Evolutionary conservation across 352 stramenopile genomes (phyloP), one percentile per base, ranked within the genome.

Genomic region (Phytophthora pisi): DNA sequence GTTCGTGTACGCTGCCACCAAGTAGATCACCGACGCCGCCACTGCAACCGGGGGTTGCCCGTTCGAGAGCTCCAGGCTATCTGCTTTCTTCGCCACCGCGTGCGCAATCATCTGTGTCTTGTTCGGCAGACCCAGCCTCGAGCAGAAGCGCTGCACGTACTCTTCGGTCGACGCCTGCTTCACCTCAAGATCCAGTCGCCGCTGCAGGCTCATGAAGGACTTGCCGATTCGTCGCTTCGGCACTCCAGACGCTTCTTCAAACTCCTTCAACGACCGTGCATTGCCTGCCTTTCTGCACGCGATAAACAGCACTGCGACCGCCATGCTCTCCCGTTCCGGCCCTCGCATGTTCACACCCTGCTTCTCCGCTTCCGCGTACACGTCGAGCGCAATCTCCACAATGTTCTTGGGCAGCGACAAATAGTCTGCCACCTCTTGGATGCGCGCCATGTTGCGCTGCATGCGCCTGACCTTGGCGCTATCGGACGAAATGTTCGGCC

Each of bases 1-100:
- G 55, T 94, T 81, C 11, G 86, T 94, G 70, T 92, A 94, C 0
- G 86, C 86, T n/a, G 86, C 84, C 9, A 92, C 86, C 30, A 94
- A 53, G 59, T 94, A 94, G 38, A 94, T 91, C 26, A 94, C 86
- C 1, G 80, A 91, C 18, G 86, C 86, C 2, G 86, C 86, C 16
- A 94, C 78, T 40, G 84, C 80, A 45, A 90, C 82, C 15, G 86
- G 86, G 11, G 86, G 86, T 24, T 92, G 89, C 36, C 86, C 86
- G 18, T 75, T 82, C 16, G 84, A 88, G 15, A 94, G 28, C 3
- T 86, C 86, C 6, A 94, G 64, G 55, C 58, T 78, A 52, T 89
- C 79, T 18, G 84, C 82, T 57, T 91, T 91, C 73, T 92, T 88
- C 13, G 85, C 86, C 3, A 94, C 81, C n/a, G 78, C 72, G 56